Base-by-base conservation (phyloP, 495 filamentous ascomycete species). In the Endocarpon pusillum region DNA sequence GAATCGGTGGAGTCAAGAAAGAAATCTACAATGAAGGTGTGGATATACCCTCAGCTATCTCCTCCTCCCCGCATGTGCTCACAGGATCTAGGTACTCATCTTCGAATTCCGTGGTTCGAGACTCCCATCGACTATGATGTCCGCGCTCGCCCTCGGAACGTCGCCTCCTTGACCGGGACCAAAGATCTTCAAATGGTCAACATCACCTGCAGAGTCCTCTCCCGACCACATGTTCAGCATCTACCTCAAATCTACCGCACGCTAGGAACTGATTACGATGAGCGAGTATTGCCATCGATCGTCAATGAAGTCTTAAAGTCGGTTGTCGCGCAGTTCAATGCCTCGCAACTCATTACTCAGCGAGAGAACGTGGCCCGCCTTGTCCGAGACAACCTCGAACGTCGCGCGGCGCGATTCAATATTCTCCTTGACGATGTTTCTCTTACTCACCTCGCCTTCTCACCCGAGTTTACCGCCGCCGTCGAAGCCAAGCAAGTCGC, bases 121-220 rank as follows among this genome's bases (percentile, higher is more conserved):
- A 93, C 87, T 3, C 82, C 89, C 24, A 75, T 97, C 49, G 79
- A 78, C 45, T 97, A 96, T 61, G 89, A 97, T 56, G 89, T 97
- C 37, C 87, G 89, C 54, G 89, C 89, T 16, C 93, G 91, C 61
- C 89, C 89, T 45, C 75, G 91, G 47, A 93, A 87, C 52, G 89
- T 97, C 39, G 78, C 89, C 41, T 97, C 89, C 49, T 76, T 97
- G 36, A 96, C 89, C 35, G 89, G 91, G 43, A 97, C 89, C 49
- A 97, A 97, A 61, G 89, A 97, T 58, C 62, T 97, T 53, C 89
- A 97, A 68, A 97, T 97, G 89, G 89, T 97, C 54, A 97, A 97
- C 69, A 97, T 97, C 56, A 97, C 91, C 49, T 97, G 89, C 62
- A 91, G 89, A 85, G 89, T 97, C 32, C 82, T 97, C 35, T 94